Conservation (phyloP, 2,329 filamentous ascomycete genomes). For the Didymella lethalis region DNA sequence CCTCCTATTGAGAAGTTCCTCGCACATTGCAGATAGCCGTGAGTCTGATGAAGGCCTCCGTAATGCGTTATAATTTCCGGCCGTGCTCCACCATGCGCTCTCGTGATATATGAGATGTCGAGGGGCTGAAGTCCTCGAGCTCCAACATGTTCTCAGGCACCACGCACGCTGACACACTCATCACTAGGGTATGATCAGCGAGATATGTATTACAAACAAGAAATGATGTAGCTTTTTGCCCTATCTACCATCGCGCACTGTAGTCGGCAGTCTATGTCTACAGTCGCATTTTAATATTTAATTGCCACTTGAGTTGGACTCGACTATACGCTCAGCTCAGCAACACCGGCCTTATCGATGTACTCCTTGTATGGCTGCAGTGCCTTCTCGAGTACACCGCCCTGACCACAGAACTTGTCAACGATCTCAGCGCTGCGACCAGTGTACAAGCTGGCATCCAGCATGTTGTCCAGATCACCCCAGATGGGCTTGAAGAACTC, state of each 20-base stretch:
- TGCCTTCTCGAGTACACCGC: conserved; percentile 38
- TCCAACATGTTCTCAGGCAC: no score
- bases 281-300: neutral
- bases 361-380: conserved; percentile 63
- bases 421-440: conserved; percentile 57
- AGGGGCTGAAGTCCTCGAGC: no score
- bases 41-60: no score
- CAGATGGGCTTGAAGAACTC: conserved; percentile 78
- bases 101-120: no score
- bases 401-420: conserved; percentile 34
- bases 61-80: no score
- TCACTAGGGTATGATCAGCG: neutral
- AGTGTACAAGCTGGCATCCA: conserved; percentile 69
- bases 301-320: no score
- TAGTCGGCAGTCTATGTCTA: conserved; percentile 9
- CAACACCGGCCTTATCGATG: conserved; percentile 41
- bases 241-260: neutral
- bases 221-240: neutral
- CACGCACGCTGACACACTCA: neutral
- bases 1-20: no score
- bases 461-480: conserved; percentile 71
- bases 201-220: no score
- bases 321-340: conserved; percentile 44
- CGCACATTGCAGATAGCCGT: no score
- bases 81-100: no score